Evolutionary conservation across 1,139 yeast genomes (phyloP).

Genomic region (Pichia sp.): DNA sequence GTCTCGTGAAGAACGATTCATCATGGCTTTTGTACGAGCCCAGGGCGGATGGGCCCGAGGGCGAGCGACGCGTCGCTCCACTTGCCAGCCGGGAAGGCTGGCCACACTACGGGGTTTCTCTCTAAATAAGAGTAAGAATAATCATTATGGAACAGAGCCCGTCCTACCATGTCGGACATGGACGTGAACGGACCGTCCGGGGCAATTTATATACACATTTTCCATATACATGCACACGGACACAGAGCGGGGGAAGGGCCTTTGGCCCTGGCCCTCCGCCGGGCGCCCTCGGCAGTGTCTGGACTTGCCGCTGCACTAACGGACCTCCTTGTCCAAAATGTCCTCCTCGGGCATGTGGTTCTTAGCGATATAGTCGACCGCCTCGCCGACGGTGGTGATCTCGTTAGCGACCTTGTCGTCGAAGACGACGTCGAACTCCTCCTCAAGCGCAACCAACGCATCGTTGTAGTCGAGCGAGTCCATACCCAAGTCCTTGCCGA

Average conservation of each 20-base stretch:
- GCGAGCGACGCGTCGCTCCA: too few species aligned
- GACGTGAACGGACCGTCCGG: too few species aligned
- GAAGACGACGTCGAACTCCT: slow-evolving; percentile 59
- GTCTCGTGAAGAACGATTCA: too few species aligned
- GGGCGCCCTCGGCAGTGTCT: neutral
- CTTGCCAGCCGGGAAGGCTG: too few species aligned
- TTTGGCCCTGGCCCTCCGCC: too few species aligned
- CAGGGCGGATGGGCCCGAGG: too few species aligned
- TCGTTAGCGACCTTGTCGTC: slow-evolving; percentile 61
- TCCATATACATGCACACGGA: neutral
- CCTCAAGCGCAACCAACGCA: slow-evolving; percentile 61
- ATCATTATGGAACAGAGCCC: neutral
- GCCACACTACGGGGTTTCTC: too few species aligned
- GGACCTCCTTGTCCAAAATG: slow-evolving; percentile 32
- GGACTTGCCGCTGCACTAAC: slow-evolving; percentile 21
- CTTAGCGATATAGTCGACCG: slow-evolving; percentile 48
- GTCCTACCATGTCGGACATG: neutral
- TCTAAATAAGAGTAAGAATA: neutral
- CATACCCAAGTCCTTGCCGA: slow-evolving; percentile 57
- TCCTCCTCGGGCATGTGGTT: slow-evolving; percentile 33
- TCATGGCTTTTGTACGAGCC: too few species aligned
- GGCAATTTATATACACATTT: neutral
- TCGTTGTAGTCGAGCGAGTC: slow-evolving; percentile 62
- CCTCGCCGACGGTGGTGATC: slow-evolving; percentile 59
- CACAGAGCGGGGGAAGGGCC: neutral